Conservation (phyloP, 768 basidiomycete species). For the Mycena floridula region DNA sequence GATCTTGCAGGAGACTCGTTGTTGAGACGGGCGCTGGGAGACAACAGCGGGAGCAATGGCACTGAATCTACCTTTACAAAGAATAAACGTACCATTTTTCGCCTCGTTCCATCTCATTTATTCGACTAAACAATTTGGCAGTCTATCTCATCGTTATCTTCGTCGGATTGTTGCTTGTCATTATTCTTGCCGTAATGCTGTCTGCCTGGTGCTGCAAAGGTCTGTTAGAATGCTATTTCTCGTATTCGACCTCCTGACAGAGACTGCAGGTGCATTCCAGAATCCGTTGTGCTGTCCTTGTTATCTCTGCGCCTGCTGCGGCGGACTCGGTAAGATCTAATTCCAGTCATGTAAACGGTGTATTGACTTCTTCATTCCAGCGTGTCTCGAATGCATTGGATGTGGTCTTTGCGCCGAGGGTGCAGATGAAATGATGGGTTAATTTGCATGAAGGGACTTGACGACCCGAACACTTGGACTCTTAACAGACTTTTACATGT, state of each 20-base stretch:
- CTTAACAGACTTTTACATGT: not conserved
- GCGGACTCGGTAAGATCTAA: constrained; percentile 47
- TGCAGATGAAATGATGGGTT: constrained; percentile 21
- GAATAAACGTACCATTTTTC: constrained; percentile 28
- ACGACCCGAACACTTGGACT: not conserved
- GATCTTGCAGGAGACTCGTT: constrained; percentile 19
- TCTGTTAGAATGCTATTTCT: constrained; percentile 10
- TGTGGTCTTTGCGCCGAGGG: constrained; percentile 63
- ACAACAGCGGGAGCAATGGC: constrained; percentile 4
- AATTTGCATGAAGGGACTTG: too few species aligned
- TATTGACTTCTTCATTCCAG: constrained; percentile 21
- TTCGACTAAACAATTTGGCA: constrained; percentile 14
- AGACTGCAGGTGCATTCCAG: constrained; percentile 40
- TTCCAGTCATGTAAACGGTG: not conserved
- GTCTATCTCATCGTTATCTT: constrained; percentile 63
- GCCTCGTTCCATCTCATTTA: constrained; percentile 7
- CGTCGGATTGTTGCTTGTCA: constrained; percentile 51
- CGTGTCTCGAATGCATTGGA: constrained; percentile 64
- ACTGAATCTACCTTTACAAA: constrained; percentile 27
- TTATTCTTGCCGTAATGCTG: constrained; percentile 50
- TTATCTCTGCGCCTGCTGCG: constrained; percentile 68
- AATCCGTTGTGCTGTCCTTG: constrained; percentile 68
- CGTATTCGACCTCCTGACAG: not conserved
- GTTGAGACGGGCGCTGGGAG: constrained; percentile 25
- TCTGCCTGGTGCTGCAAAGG: constrained; percentile 65